Evolutionary conservation across 768 basidiomycete species (phyloP).

Genomic region (Rhodosporidiobolus odoratus): DNA sequence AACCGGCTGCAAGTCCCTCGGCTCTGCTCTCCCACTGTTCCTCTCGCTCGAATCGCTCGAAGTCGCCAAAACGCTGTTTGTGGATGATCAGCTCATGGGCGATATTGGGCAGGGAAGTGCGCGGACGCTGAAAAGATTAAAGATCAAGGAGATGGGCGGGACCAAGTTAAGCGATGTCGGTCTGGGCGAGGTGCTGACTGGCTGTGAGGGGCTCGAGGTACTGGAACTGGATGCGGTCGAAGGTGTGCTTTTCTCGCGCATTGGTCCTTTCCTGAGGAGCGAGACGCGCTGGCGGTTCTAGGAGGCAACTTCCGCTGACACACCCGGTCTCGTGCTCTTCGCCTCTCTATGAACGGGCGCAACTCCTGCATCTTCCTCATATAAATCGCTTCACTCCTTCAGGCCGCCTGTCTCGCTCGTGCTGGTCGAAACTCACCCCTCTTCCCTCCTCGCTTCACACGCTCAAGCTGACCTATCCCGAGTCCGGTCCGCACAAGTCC

Average conservation of each 20-base stretch:
- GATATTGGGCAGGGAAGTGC: not conserved
- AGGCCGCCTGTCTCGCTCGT: constrained; percentile 31
- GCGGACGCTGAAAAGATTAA: constrained; percentile 12
- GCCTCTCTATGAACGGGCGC: not conserved
- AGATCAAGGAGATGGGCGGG: constrained; percentile 28
- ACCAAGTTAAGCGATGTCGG: constrained; percentile 29
- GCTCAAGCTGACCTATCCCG: constrained; percentile 21
- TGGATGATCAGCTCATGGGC: constrained; percentile 24
- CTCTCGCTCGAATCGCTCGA: constrained; percentile 24
- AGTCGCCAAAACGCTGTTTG: constrained; percentile 24
- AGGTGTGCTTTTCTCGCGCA: constrained; percentile 5
- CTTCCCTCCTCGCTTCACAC: constrained; percentile 14
- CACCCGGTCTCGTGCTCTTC: too few species aligned
- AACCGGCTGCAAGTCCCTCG: constrained; percentile 6
- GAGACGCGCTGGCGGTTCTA: too few species aligned
- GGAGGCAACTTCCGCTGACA: not conserved
- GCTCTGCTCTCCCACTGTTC: constrained; percentile 3
- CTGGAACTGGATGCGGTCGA: constrained; percentile 28
- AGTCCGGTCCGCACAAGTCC: constrained; percentile 29
- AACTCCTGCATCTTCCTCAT: not conserved
- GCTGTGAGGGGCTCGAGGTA: constrained; percentile 17
- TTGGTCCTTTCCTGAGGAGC: not conserved
- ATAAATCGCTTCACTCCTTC: not conserved
- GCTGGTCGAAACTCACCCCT: constrained; percentile 17
- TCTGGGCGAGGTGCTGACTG: constrained; percentile 10